Percentiles rank a stretch among this genome's conserved stretches.
These are phyloP conservation scores for Patellaria atrata DNA, from an alignment of 495 filamentous ascomycete genomes.

Conservation along the genomic window DNA sequence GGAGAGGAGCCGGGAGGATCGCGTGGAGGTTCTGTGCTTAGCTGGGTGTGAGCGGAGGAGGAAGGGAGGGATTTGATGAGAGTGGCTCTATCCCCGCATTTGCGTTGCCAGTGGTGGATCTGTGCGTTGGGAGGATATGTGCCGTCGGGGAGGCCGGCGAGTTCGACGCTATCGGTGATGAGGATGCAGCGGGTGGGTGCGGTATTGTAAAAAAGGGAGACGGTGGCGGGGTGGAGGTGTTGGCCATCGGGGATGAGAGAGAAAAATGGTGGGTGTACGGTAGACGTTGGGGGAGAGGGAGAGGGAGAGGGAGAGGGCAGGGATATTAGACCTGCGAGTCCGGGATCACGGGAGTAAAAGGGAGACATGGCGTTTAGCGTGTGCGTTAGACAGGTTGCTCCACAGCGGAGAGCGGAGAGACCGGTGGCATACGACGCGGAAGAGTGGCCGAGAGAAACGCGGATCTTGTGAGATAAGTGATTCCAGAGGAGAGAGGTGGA, in stretches of 20 bases:
- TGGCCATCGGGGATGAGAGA: conserved; percentile 49
- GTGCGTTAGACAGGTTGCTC: conserved; percentile 29
- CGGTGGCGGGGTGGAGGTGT: conserved; percentile 46
- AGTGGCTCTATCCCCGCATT: conserved; percentile 28
- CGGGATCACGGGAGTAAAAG: conserved; percentile 26
- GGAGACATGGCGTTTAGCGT: conserved; percentile 29
- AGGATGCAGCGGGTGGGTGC: conserved; percentile 42
- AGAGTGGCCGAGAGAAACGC: conserved; percentile 29
- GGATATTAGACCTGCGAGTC: conserved; percentile 25
- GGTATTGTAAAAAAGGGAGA: conserved; percentile 44
- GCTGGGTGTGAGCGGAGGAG: conserved; percentile 2
- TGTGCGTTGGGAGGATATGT: conserved; percentile 36
- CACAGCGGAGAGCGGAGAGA: conserved; percentile 21
- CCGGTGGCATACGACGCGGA: conserved; percentile 23
- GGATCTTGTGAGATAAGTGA: conserved; percentile 18
- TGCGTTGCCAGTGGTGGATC: conserved; percentile 29
- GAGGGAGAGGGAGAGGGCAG: conserved; percentile 9
- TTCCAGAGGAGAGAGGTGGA: conserved; percentile 18
- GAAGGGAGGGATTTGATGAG: conserved; percentile 28
- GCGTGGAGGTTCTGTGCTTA: too few species aligned
- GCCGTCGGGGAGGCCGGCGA: conserved; percentile 41
- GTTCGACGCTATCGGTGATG: conserved; percentile 47
- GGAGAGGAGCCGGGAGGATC: too few species aligned
- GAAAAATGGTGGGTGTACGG: conserved; percentile 37
- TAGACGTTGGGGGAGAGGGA: conserved; percentile 16